A percentile compares a stretch with the other conserved stretches of the same genome.
Evolutionary conservation across 495 filamentous ascomycete species (phyloP).

Genomic region (Parathielavia appendiculata): DNA sequence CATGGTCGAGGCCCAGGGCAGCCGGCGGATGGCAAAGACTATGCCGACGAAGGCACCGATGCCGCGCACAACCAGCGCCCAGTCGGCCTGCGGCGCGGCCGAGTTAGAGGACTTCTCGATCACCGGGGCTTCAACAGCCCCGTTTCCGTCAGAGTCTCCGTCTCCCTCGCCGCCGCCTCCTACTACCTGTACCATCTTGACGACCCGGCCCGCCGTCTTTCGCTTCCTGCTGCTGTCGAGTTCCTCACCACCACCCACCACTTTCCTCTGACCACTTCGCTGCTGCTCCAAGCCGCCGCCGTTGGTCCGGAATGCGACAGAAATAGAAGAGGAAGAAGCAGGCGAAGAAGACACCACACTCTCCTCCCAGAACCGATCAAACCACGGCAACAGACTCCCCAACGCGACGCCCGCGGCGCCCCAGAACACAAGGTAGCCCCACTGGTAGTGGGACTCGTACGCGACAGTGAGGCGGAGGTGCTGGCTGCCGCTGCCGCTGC

Average conservation of each 20-base stretch:
- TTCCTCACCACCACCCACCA: too few species aligned
- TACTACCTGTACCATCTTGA: background rate
- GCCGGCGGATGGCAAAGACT: slow-evolving; percentile 89
- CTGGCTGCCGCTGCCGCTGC: background rate
- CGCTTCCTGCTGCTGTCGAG: too few species aligned
- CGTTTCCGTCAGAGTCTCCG: background rate
- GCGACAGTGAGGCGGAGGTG: slow-evolving; percentile 12
- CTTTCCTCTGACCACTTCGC: background rate
- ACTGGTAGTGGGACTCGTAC: slow-evolving; percentile 49
- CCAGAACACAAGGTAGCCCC: slow-evolving; percentile 73
- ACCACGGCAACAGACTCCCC: slow-evolving; percentile 76
- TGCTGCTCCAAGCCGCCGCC: background rate
- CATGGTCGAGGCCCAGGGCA: slow-evolving; percentile 89
- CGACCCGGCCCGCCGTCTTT: too few species aligned
- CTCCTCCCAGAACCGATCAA: slow-evolving; percentile 61
- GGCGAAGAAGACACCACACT: background rate
- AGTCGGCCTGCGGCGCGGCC: slow-evolving; percentile 47
- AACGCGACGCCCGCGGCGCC: slow-evolving; percentile 69
- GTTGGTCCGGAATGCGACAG: background rate
- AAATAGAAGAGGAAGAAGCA: background rate
- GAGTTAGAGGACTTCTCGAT: background rate
- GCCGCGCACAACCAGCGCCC: slow-evolving; percentile 76
- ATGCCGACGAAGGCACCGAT: slow-evolving; percentile 94
- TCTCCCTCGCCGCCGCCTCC: background rate
- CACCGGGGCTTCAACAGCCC: background rate